Evolutionary conservation across 1,284 basidiomycete species (phyloP).

Genomic region (Rhodotorula mucilaginosa): DNA sequence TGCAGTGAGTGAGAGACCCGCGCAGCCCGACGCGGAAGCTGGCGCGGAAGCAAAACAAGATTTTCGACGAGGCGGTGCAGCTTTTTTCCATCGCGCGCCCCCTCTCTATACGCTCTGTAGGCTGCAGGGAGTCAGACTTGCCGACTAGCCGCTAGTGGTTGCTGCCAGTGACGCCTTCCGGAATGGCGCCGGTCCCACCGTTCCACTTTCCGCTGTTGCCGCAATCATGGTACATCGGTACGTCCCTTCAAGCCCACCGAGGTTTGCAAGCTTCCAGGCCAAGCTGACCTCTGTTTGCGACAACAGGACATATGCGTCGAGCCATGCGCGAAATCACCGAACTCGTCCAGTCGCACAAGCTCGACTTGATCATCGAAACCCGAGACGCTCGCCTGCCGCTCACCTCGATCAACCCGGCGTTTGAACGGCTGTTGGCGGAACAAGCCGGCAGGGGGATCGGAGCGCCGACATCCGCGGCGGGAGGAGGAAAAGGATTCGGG

Average conservation of each 20-base stretch:
- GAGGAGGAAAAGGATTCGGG: conserved; percentile 3
- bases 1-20: too few relatives aligned
- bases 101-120: too few relatives aligned
- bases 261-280: not conserved
- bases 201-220: conserved; percentile 39
- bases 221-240: conserved; percentile 39
- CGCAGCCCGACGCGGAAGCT: too few relatives aligned
- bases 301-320: conserved; percentile 89
- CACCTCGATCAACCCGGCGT: conserved; percentile 85
- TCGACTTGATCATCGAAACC: conserved; percentile 89
- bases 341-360: conserved; percentile 63
- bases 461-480: not conserved
- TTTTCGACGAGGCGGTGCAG: too few relatives aligned
- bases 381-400: conserved; percentile 89
- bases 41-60: too few relatives aligned
- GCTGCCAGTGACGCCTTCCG: not conserved
- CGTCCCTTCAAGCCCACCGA: not conserved
- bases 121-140: too few relatives aligned
- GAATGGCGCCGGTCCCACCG: conserved; percentile 19
- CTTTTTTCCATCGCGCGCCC: too few relatives aligned
- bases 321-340: conserved; percentile 75
- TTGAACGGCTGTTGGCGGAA: conserved; percentile 61
- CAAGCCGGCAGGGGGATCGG: conserved; percentile 17
- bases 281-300: too few relatives aligned
- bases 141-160: too few relatives aligned